These are phyloP conservation scores for Apiotrichum domesticum DNA, from an alignment of 1,284 basidiomycete genomes.

Conservation along the genomic window DNA sequence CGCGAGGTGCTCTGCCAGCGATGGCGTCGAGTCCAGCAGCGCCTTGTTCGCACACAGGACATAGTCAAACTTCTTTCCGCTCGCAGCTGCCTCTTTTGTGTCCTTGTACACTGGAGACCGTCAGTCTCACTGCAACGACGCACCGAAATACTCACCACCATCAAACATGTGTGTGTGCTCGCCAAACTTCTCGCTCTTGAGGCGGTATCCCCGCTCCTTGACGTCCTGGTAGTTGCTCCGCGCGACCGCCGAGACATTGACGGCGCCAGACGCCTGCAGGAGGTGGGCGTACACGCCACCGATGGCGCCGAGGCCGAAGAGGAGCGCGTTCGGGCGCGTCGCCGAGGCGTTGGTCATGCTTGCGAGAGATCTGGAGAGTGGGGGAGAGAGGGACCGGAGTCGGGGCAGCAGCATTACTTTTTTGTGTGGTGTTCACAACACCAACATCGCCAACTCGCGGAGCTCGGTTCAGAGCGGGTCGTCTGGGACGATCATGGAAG, in stretches of 20 bases:
- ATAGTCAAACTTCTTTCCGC: conserved; percentile 36
- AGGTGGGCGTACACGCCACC: conserved; percentile 51
- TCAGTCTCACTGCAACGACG: no score
- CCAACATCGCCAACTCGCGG: no score
- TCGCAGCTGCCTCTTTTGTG: conserved; percentile 39
- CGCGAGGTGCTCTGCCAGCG: conserved; percentile 37
- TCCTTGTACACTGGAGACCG: conserved; percentile 32
- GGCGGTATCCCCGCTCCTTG: conserved; percentile 37
- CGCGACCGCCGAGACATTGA: conserved; percentile 48
- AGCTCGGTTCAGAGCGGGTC: no score
- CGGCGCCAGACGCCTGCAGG: conserved; percentile 41
- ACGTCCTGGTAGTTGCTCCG: conserved; percentile 48
- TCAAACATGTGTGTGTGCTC: conserved; percentile 38
- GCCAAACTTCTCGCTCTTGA: conserved; percentile 42
- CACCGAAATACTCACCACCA: conserved; percentile 29
- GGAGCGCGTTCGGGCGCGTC: conserved; percentile 30
- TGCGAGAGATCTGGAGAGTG: background rate
- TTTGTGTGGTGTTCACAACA: no score
- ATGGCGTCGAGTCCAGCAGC: conserved; percentile 40
- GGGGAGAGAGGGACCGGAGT: background rate
- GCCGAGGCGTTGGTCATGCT: conserved; percentile 8
- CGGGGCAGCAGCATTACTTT: background rate
- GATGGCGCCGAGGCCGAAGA: conserved; percentile 48
- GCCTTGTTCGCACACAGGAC: conserved; percentile 48
- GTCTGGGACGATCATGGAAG: no score